Evolutionary conservation across 2,329 filamentous ascomycete species (phyloP), one percentile per base, ranked within the genome.

Genomic region (Aspergillus pseudoglaucus): DNA sequence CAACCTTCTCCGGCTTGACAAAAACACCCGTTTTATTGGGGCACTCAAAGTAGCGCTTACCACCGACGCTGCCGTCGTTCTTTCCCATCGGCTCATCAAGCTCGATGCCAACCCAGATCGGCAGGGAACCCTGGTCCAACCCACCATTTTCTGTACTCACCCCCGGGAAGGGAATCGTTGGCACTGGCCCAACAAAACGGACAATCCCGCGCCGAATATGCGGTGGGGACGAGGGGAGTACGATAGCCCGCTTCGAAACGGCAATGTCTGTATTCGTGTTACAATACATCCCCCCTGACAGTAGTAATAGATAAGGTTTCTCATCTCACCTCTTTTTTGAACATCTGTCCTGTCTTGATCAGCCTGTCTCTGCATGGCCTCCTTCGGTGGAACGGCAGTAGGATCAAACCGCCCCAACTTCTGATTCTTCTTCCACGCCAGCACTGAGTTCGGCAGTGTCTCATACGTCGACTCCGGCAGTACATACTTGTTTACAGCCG

Each of bases 321-420:
- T 22, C 39, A 10, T 47, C 68, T 66, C 85, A 70, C 85, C 83
- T 66, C 84, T 81, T 47, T 79, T 77, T 54, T 78, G 73, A 54
- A 95, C 76, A 62, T 94, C 88, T 9, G 48, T 47, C 6, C 50
- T 50, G 49, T 74, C 71, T 47, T 80, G 79, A 55, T 83, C 77
- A 38, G 84, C 78, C 35, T 84, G 83, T 14, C 80, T 77, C 48
- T 87, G 74, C 65, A 87, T 87, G 53, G 87, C 80, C 63, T 88
- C 77, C 64, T 90, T 84, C 18, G 86, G 80, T 51, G 77, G 81
- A 15, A 87, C 83, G 6, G 90, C 88, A 58, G 85, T 78, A 10
- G 93, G 93, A 64, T 97, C 89, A 70, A 98, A 98, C 32, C 93
- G 88, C 44, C 93, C 93, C n/a, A 97, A 81, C 66, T 94, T 90